A percentile compares a stretch with the other conserved stretches of the same genome.
Evolutionary conservation across 1,139 yeast species (phyloP).

Genomic region (Saccharomyces hybrid): DNA sequence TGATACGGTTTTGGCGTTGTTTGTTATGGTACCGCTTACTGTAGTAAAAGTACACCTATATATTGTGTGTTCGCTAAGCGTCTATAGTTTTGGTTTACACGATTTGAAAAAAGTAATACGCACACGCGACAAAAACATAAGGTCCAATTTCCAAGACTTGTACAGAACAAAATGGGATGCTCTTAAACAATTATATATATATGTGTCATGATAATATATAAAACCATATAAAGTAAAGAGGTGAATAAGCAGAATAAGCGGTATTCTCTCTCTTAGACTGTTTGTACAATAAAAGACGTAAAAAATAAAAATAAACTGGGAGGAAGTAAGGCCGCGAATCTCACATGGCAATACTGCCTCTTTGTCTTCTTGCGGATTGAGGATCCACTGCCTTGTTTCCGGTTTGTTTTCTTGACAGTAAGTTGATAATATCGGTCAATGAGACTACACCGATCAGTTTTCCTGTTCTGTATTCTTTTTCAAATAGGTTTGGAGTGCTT

Average conservation of each 20-base stretch:
- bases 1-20: neutral
- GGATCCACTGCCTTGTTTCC: slow-evolving; percentile 67
- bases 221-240: neutral
- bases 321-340: slow-evolving; percentile 12
- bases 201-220: neutral
- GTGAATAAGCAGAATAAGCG: neutral
- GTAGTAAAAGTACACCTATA: neutral
- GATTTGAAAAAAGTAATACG: neutral
- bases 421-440: slow-evolving; percentile 76
- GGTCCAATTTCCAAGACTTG: neutral
- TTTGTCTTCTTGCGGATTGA: slow-evolving; percentile 72
- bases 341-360: slow-evolving; percentile 44
- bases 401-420: slow-evolving; percentile 65
- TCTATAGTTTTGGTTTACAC: neutral
- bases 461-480: slow-evolving; percentile 51
- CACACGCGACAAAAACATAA: neutral
- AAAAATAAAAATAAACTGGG: neutral
- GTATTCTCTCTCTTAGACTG: neutral
- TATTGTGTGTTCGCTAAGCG: neutral
- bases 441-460: slow-evolving; percentile 85
- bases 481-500: slow-evolving; percentile 27
- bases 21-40: neutral
- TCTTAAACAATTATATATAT: neutral
- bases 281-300: neutral
- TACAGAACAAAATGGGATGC: neutral